Evolutionary conservation across 805 yeast species (phyloP).

Genomic region (Kregervanrija pseudodelftensis): DNA sequence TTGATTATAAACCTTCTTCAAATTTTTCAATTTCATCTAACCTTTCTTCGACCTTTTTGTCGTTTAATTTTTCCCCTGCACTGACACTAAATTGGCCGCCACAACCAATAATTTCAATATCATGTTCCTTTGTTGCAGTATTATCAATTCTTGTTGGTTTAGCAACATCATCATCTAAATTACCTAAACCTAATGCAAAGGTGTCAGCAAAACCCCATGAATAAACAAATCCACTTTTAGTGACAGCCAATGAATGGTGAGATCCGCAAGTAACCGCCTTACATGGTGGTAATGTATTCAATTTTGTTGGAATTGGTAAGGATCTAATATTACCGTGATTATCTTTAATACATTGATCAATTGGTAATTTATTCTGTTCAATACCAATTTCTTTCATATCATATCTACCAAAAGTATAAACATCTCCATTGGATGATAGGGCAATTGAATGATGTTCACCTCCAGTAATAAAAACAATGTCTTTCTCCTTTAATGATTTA

Average conservation of each 20-base stretch:
- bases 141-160: conserved; percentile 84
- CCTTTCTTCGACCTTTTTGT: conserved; percentile 44
- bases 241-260: conserved; percentile 85
- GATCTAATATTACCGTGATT: conserved; percentile 75
- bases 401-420: conserved; percentile 82
- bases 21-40: conserved; percentile 45
- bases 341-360: conserved; percentile 62
- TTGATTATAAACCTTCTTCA: conserved; percentile 25
- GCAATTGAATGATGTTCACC: conserved; percentile 95
- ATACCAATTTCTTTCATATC: conserved; percentile 94
- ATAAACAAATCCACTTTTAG: conserved; percentile 76
- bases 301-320: conserved; percentile 75
- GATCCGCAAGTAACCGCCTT: conserved; percentile 73
- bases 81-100: conserved; percentile 95
- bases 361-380: conserved; percentile 56
- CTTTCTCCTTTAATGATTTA: conserved; percentile 50
- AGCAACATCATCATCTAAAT: conserved; percentile 77
- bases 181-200: conserved; percentile 90
- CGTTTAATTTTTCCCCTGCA: conserved; percentile 64
- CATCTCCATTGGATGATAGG: conserved; percentile 60
- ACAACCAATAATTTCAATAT: conserved; percentile 70
- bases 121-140: conserved; percentile 82
- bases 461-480: conserved; percentile 62
- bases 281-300: conserved; percentile 50
- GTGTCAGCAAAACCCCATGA: conserved; percentile 99